These are phyloP conservation scores for Mortierella sp. DNA, from an alignment of 371 early-diverging fungal genomes.

Conservation along the genomic window DNA sequence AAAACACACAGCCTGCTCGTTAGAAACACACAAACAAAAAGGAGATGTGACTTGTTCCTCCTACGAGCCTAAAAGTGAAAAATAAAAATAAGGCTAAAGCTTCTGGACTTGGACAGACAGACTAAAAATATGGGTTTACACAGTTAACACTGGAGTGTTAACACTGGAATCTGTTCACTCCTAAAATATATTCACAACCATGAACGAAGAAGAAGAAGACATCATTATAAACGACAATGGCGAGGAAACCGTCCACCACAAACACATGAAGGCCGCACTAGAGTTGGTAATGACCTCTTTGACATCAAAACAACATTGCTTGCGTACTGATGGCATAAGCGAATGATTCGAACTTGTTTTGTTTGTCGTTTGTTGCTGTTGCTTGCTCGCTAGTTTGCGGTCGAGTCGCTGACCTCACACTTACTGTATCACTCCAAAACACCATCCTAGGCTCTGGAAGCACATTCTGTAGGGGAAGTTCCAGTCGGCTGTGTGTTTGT, in stretches of 20 bases:
- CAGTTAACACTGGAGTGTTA: no score
- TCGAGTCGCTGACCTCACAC: not conserved
- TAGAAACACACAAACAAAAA: no score
- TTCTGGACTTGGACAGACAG: not conserved
- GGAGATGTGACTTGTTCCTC: no score
- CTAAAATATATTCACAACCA: not conserved
- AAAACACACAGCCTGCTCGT: no score
- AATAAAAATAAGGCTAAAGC: no score
- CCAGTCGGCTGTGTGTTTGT: conserved; percentile 99
- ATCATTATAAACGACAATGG: not conserved
- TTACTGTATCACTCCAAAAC: not conserved
- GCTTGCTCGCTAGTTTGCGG: not conserved
- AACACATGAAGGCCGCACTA: conserved; percentile 5
- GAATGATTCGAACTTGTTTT: not conserved
- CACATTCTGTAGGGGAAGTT: conserved; percentile 90
- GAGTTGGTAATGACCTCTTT: not conserved
- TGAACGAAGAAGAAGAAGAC: not conserved
- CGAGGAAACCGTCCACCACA: not conserved
- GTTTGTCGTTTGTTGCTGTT: not conserved
- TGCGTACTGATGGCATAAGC: not conserved
- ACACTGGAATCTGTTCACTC: no score
- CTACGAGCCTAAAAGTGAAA: no score
- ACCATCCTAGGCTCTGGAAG: conserved; percentile 81
- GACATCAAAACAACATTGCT: not conserved
- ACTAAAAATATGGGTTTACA: not conserved